Evolutionary conservation across 2,329 filamentous ascomycete genomes (phyloP).

Genomic region (Trichoderma brevicompactum): DNA sequence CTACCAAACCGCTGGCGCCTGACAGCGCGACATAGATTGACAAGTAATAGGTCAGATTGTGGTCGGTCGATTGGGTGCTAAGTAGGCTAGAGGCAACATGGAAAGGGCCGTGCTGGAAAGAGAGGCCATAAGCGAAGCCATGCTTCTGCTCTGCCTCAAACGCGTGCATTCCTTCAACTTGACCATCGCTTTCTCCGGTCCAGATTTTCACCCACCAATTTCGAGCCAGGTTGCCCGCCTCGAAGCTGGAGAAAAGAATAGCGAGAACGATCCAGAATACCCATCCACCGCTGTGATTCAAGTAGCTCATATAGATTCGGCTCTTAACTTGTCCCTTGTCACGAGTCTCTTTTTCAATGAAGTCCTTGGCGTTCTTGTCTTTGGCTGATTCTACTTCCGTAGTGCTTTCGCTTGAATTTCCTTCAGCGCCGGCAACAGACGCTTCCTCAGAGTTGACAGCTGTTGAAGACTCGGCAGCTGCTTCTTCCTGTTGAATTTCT

Average conservation of each 20-base stretch:
- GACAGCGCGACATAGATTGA: slow-evolving; percentile 69
- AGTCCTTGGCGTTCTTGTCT: slow-evolving; percentile 64
- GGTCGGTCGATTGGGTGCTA: slow-evolving; percentile 37
- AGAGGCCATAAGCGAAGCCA: slow-evolving; percentile 50
- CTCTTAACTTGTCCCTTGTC: slow-evolving; percentile 71
- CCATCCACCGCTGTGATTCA: slow-evolving; percentile 67
- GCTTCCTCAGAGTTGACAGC: slow-evolving; percentile 60
- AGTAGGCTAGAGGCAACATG: slow-evolving; percentile 44
- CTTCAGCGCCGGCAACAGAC: slow-evolving; percentile 48
- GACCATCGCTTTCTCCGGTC: slow-evolving; percentile 48
- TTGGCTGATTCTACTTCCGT: slow-evolving; percentile 51
- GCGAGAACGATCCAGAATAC: slow-evolving; percentile 62
- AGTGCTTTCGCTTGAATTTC: slow-evolving; percentile 43
- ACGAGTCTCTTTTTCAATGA: slow-evolving; percentile 75
- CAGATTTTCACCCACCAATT: slow-evolving; percentile 69
- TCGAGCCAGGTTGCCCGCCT: slow-evolving; percentile 61
- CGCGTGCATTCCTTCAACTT: slow-evolving; percentile 26
- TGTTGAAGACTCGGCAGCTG: slow-evolving; percentile 48
- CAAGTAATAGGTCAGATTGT: slow-evolving; percentile 65
- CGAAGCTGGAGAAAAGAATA: slow-evolving; percentile 58
- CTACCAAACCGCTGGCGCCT: slow-evolving; percentile 58
- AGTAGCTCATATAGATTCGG: slow-evolving; percentile 69
- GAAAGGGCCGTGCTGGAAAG: slow-evolving; percentile 52
- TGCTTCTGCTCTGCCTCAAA: slow-evolving; percentile 38
- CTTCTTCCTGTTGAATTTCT: slow-evolving; percentile 53